These are phyloP conservation scores for Adenanthera pavonina DNA, from an alignment of 306 rosid genomes.

Conservation along the genomic window DNA sequence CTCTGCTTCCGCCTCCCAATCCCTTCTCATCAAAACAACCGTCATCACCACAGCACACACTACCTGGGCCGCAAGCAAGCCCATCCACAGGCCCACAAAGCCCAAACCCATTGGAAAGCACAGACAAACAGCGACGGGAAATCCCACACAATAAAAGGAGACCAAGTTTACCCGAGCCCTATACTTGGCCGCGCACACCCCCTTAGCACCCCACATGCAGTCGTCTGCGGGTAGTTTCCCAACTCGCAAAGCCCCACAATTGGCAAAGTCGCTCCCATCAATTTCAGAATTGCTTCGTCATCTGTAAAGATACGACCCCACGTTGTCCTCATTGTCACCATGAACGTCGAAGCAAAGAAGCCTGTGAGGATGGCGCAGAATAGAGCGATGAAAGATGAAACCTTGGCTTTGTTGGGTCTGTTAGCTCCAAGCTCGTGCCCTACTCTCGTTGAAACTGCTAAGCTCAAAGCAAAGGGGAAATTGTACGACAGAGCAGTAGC, in stretches of 20 bases:
- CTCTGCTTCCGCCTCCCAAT: conserved; percentile 45
- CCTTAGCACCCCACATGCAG: conserved; percentile 50
- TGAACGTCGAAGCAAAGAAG: conserved; percentile 31
- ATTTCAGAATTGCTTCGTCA: conserved; percentile 32
- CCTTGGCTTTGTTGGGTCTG: conserved; percentile 41
- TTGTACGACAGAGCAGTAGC: conserved; percentile 50
- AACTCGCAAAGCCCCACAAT: conserved; percentile 55
- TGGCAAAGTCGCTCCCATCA: conserved; percentile 34
- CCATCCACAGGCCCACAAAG: conserved; percentile 43
- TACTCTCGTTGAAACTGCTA: conserved; percentile 54
- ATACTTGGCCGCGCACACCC: conserved; percentile 47
- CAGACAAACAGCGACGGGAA: conserved; percentile 28
- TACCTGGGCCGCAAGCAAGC: conserved; percentile 43
- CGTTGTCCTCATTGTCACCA: background rate
- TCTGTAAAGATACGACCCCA: conserved; percentile 49
- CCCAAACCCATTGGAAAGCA: conserved; percentile 38
- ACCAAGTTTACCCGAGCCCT: conserved; percentile 40
- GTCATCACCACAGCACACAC: conserved; percentile 38
- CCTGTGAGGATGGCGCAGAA: conserved; percentile 41
- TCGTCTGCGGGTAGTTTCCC: conserved; percentile 57
- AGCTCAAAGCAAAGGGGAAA: conserved; percentile 47
- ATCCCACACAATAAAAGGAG: conserved; percentile 46
- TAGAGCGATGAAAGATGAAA: conserved; percentile 38
- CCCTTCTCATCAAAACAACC: conserved; percentile 29
- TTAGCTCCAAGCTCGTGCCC: conserved; percentile 56